These are phyloP conservation scores for Silene latifolia DNA, from an alignment of 148 eudicot genomes.

Conservation along the genomic window DNA sequence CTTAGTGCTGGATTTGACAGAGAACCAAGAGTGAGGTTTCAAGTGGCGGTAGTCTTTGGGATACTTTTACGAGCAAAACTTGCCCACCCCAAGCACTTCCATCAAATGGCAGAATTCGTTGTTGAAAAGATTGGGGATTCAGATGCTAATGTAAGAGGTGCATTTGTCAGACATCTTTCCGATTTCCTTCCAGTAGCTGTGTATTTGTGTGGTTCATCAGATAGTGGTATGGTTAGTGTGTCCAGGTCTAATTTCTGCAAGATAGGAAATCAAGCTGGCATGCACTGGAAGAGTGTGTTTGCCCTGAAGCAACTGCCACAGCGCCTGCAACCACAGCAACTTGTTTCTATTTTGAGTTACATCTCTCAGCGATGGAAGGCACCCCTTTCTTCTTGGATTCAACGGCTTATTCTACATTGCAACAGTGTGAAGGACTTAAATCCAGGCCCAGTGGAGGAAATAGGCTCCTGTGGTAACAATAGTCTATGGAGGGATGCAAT, in stretches of 20 bases:
- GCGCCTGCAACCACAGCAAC: slow-evolving; percentile 84
- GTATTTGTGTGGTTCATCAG: slow-evolving; percentile 58
- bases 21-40: slow-evolving; percentile 80
- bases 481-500: slow-evolving; percentile 53
- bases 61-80: slow-evolving; percentile 69
- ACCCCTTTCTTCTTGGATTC: slow-evolving; percentile 96
- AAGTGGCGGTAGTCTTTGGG: slow-evolving; percentile 57
- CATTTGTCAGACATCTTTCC: slow-evolving; percentile 63
- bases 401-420: slow-evolving; percentile 69
- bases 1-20: slow-evolving; percentile 78
- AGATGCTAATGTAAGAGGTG: slow-evolving; percentile 48
- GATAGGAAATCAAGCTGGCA: slow-evolving; percentile 34
- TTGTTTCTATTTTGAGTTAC: slow-evolving; percentile 86
- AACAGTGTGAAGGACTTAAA: slow-evolving; percentile 43
- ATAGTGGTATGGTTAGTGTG: slow-evolving; percentile 34
- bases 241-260: slow-evolving; percentile 30
- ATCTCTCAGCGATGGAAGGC: slow-evolving; percentile 97
- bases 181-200: slow-evolving; percentile 60
- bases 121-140: slow-evolving; percentile 91
- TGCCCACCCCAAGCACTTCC: slow-evolving; percentile 56
- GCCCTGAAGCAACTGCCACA: slow-evolving; percentile 87
- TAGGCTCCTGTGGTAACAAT: slow-evolving; percentile 33
- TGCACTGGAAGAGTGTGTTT: slow-evolving; percentile 85
- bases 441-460: slow-evolving; percentile 54
- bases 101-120: slow-evolving; percentile 48